These are phyloP conservation scores for Boletus tomentosulus DNA, from an alignment of 768 basidiomycete species.

Conservation along the genomic window DNA sequence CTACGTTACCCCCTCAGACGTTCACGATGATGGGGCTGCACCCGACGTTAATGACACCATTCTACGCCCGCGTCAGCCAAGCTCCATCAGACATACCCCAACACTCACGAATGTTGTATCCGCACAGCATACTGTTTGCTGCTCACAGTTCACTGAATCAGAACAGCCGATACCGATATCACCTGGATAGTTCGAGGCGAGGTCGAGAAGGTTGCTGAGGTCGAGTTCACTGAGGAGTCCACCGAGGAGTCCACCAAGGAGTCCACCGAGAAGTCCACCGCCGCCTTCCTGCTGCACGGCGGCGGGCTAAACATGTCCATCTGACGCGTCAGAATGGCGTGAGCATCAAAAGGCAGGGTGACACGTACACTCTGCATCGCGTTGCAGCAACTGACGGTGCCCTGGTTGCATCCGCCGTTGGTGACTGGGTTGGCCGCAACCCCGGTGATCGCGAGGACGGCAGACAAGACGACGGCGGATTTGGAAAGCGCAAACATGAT, in stretches of 20 bases:
- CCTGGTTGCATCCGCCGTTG: conserved; percentile 9
- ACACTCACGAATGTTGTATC: background rate
- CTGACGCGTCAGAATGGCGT: background rate
- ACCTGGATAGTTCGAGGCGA: background rate
- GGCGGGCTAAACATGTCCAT: background rate
- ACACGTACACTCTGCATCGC: background rate
- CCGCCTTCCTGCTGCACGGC: background rate
- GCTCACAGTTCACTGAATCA: background rate
- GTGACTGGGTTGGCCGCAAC: background rate
- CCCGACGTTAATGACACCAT: conserved; percentile 9
- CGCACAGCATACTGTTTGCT: conserved; percentile 11
- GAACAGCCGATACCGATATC: conserved; percentile 2
- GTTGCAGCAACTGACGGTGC: conserved; percentile 11
- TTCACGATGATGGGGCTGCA: conserved; percentile 13
- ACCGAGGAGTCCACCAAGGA: background rate
- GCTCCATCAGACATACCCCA: no score
- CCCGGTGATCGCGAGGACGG: conserved; percentile 4
- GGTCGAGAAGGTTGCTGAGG: background rate
- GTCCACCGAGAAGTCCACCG: background rate
- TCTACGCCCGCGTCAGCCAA: background rate
- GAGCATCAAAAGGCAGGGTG: background rate
- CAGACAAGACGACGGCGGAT: conserved; percentile 8
- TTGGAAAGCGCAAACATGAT: conserved; percentile 15
- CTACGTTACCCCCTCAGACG: background rate
- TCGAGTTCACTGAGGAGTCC: background rate